A percentile compares a stretch with the other conserved stretches of the same genome.
These are phyloP conservation scores for Phytophthora citricola DNA, from an alignment of 352 stramenopile species.

Conservation along the genomic window DNA sequence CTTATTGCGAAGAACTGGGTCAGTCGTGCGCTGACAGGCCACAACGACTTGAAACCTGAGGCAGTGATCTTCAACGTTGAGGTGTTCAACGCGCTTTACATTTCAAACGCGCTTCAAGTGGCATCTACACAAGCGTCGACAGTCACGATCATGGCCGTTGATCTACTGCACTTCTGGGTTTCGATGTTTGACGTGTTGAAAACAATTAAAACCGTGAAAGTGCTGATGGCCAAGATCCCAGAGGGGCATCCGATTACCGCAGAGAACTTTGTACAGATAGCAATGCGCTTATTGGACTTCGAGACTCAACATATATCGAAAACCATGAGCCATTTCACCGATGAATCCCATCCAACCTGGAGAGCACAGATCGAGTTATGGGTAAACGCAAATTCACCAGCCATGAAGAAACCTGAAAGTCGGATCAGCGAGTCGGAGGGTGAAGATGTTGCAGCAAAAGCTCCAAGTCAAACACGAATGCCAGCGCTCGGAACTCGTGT, in stretches of 20 bases:
- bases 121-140: constrained; percentile 16
- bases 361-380: constrained; percentile 1
- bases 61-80: constrained; percentile 53
- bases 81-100: constrained; percentile 40
- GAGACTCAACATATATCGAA: constrained; percentile 4
- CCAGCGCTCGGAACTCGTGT: constrained; percentile 7
- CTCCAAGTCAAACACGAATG: constrained; percentile 2
- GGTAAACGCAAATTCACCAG: not conserved
- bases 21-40: constrained; percentile 23
- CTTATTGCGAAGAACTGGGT: constrained; percentile 33
- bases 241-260: not conserved
- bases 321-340: not conserved
- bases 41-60: constrained; percentile 39
- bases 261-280: constrained; percentile 30
- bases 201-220: constrained; percentile 14
- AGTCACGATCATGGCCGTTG: constrained; percentile 16
- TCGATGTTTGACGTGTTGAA: constrained; percentile 9
- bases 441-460: not conserved
- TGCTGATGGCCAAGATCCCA: constrained; percentile 27
- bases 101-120: constrained; percentile 25
- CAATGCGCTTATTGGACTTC: constrained; percentile 10
- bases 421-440: not conserved
- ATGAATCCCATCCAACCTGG: constrained; percentile 7
- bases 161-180: constrained; percentile 12
- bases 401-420: not conserved